Evolutionary conservation across 768 basidiomycete genomes (phyloP), one percentile per base, ranked within the genome.

Genomic region (Dacryopinax primogenitus): DNA sequence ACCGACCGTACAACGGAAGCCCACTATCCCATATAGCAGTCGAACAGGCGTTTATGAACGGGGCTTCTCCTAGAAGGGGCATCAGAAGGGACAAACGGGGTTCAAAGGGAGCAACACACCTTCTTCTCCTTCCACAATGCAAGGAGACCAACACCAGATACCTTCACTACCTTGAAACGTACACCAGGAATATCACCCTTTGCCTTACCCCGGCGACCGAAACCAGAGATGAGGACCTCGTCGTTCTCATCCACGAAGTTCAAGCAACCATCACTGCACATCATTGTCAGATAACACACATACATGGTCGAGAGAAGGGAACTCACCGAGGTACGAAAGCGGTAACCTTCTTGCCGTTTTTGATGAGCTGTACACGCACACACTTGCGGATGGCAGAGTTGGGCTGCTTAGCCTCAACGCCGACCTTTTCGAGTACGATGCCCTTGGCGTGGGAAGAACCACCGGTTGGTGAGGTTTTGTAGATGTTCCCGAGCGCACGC

Each of bases 171-270:
- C 81, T 99, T 98, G 88, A 97, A 98, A 69, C 95, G 92, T 70
- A 98, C 95, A 85, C 96, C 94, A 41, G 96, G 96, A 80, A 99
- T 98, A 89, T 98, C 95, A 87, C 91, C 96, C 85, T 98, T 99
- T 68, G 95, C 95, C 82, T 98, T 98, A 70, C 96, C 96, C 72
- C 94, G 86, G 76, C 96, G 92, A 86, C 96, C 96, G 85, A 99
- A 99, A 79, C 96, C 95, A 69, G 95, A 97, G 77, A 98, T 97
- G 70, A 96, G 88, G 71, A 99, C 96, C 79, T 98, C 94, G 78
- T 98, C 94, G 82, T 97, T 96, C 84, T 98, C 95, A 73, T 97
- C 96, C 72, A 98, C 92, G 76, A 92, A 94, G 85, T 94, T 96
- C 69, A 96, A 79, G 82, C 92, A 95, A 82, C 92, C 92, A 74